Evolutionary conservation across 2,329 filamentous ascomycete species (phyloP).

Genomic region (Xylariales sp.): DNA sequence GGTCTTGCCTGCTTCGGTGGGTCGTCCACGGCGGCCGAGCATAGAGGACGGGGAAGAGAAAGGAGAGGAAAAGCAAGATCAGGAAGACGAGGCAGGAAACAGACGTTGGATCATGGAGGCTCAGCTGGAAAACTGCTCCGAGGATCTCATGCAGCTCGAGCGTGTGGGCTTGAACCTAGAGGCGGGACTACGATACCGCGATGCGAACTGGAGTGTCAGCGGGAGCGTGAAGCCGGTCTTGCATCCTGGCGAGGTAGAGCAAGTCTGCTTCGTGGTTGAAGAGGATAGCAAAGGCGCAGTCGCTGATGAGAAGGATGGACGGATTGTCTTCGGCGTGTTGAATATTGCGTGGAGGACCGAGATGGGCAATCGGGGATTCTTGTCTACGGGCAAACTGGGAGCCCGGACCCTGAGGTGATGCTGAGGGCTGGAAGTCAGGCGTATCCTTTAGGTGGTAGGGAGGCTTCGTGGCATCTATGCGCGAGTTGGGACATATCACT

Average conservation of each 20-base stretch:
- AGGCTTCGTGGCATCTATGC: too few relatives aligned
- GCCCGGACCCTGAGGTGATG: slow-evolving; percentile 36
- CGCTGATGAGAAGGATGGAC: slow-evolving; percentile 52
- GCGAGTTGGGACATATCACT: too few relatives aligned
- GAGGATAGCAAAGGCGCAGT: slow-evolving; percentile 31
- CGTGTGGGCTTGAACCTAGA: slow-evolving; percentile 52
- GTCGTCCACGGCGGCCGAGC: too few relatives aligned
- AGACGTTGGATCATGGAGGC: slow-evolving; percentile 77
- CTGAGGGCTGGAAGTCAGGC: too few relatives aligned
- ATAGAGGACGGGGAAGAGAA: slow-evolving; percentile 1
- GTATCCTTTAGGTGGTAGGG: too few relatives aligned
- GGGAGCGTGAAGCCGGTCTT: slow-evolving; percentile 47
- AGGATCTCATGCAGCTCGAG: slow-evolving; percentile 76
- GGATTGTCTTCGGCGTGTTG: slow-evolving; percentile 71
- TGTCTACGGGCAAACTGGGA: slow-evolving; percentile 80
- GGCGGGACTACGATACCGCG: slow-evolving; percentile 43
- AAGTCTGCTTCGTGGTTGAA: slow-evolving; percentile 59
- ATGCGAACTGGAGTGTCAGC: slow-evolving; percentile 52
- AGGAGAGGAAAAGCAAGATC: background rate
- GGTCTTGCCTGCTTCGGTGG: slow-evolving; percentile 44
- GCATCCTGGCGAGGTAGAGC: slow-evolving; percentile 59
- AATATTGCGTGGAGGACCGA: slow-evolving; percentile 83
- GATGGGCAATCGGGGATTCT: slow-evolving; percentile 82
- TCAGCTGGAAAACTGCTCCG: slow-evolving; percentile 91
- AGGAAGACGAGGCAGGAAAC: slow-evolving; percentile 8